Evolutionary conservation across 106 monocot genomes (phyloP), one percentile per base, ranked within the genome.

Genomic region (Dendrobium nobile): DNA sequence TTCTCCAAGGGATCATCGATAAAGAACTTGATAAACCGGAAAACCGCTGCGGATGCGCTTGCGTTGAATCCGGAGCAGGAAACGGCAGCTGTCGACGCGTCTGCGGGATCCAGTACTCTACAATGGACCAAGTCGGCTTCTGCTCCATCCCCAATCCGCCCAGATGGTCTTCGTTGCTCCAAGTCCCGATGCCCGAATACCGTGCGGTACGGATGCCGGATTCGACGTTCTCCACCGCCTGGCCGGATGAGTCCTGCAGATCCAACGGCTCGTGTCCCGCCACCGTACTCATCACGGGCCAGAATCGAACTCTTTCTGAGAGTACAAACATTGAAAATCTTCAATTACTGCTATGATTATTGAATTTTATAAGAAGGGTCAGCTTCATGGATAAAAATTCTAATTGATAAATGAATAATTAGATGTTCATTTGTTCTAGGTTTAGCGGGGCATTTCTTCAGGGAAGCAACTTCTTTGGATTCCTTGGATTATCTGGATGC

Each of bases 51-150:
- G 91, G 91, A 16, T 91, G 91, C 80, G 24, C 17, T 4, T 80
- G 86, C 56, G 61, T 83, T 24, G 78, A 73, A 7, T 61, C 77
- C 16, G 79, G 70, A 7, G 24, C 31, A 13, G 80, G 78, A 10
- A 82, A 58, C 41, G 80, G 82, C 54, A 55, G 17, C n/a, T 89
- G 89, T 75, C 51, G 83, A 67, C 70, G 48, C 2, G 80, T 82
- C 7, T 91, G 91, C 44, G 91, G 91, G 78, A 79, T 86, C 64
- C 79, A 91, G 72, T 84, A 85, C 81, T 91, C 91, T 15, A 80
- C 86, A 9, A 41, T 82, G 5, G 80, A 80, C 31, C 91, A 91
- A 51, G 84, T 80, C 9, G 75, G 9, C 43, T 81, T 81, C 7
- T 91, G 88, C 40, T 75, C 91, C 8, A 82, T 91, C 7, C 73